Evolutionary conservation across 805 yeast species (phyloP).

Genomic region (Komagataella pseudopastoris): DNA sequence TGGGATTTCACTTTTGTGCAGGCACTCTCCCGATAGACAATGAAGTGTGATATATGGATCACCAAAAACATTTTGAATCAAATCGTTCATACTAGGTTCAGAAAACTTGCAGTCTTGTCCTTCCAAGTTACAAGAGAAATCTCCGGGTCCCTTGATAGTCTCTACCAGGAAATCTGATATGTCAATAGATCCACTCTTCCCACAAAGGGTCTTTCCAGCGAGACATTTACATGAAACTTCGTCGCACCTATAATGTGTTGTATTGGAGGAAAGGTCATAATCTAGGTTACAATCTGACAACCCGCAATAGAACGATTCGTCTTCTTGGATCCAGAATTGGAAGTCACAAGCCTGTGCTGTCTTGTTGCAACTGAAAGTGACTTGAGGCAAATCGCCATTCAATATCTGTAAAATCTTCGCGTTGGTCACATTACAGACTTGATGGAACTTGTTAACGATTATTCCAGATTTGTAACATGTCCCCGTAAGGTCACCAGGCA

Average conservation of each 20-base stretch:
- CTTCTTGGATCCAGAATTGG: constrained; percentile 91
- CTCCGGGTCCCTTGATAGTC: constrained; percentile 89
- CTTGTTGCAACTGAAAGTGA: constrained; percentile 77
- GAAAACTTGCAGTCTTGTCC: constrained; percentile 61
- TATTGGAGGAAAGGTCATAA: constrained; percentile 44
- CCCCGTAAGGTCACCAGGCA: constrained; percentile 76
- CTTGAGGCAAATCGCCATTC: constrained; percentile 77
- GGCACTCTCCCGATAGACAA: constrained; percentile 82
- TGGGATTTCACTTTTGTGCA: constrained; percentile 86
- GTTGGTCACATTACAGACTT: constrained; percentile 91
- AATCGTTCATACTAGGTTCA: constrained; percentile 92
- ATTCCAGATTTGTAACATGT: constrained; percentile 84
- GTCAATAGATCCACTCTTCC: constrained; percentile 87
- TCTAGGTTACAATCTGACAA: constrained; percentile 60
- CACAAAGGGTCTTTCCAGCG: constrained; percentile 89
- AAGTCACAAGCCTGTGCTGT: constrained; percentile 60
- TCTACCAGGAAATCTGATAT: constrained; percentile 85
- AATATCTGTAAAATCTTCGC: constrained; percentile 71
- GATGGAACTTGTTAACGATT: constrained; percentile 67
- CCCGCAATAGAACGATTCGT: constrained; percentile 85
- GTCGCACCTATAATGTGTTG: constrained; percentile 69
- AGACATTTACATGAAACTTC: constrained; percentile 77
- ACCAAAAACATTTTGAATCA: constrained; percentile 87
- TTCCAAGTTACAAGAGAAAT: constrained; percentile 64
- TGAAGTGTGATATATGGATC: constrained; percentile 75